These are phyloP conservation scores for Fusarium chaquense DNA, from an alignment of 2,329 filamentous ascomycete species.

Conservation along the genomic window DNA sequence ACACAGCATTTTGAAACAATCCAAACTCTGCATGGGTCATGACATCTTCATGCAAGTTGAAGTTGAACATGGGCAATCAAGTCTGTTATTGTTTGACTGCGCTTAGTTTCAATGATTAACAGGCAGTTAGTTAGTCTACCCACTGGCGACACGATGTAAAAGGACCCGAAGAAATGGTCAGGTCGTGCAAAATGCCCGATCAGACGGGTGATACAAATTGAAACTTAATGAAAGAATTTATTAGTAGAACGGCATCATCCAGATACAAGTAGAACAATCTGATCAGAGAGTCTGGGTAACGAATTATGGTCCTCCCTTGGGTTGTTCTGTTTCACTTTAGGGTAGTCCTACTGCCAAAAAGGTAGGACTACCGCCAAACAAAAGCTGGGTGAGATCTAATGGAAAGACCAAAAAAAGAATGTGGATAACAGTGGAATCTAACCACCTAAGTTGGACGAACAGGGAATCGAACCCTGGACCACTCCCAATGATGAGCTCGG, in stretches of 20 bases:
- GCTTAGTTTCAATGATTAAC: neutral
- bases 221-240: neutral
- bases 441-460: conserved; percentile 36
- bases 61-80: neutral
- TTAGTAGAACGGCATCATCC: too few species aligned
- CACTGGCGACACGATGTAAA: fast-evolving
- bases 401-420: conserved; percentile 4
- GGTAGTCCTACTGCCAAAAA: neutral
- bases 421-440: conserved; percentile 26
- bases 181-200: neutral
- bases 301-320: neutral
- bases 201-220: neutral
- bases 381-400: too few species aligned
- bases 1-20: neutral
- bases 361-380: neutral
- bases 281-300: too few species aligned
- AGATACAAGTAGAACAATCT: too few species aligned
- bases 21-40: neutral
- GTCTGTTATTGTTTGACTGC: neutral
- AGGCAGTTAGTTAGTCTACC: neutral
- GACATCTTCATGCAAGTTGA: neutral
- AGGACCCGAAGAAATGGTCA: fast-evolving
- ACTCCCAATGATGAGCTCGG: conserved; percentile 23
- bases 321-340: neutral
- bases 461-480: conserved; percentile 43